A percentile compares a stretch with the other conserved stretches of the same genome.
Evolutionary conservation across 208 protist species (phyloP).

Genomic region (Acanthamoeba triangularis): DNA sequence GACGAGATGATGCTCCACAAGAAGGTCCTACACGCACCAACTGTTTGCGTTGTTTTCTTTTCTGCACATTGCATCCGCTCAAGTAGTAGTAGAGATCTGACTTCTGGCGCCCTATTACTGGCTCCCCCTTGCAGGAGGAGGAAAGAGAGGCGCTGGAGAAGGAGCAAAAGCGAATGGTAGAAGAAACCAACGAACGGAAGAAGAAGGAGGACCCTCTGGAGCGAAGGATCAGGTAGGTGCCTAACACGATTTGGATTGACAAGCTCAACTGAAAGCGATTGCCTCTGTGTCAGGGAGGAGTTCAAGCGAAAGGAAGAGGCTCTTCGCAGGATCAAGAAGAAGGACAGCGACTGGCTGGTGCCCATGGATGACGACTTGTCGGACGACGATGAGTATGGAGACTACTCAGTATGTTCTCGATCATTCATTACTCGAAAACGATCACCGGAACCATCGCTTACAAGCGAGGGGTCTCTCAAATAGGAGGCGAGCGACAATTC

Average conservation of each 20-base stretch:
- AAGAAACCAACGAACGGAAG: constrained; percentile 15
- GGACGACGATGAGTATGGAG: neutral
- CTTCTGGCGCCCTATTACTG: neutral
- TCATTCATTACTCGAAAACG: neutral
- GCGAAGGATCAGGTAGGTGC: constrained; percentile 8
- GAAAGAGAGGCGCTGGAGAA: constrained; percentile 17
- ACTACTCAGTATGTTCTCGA: neutral
- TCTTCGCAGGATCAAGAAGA: constrained; percentile 29
- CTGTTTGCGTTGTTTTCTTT: neutral
- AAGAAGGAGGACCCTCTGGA: constrained; percentile 22
- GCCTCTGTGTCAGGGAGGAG: neutral
- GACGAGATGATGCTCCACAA: constrained; percentile 67
- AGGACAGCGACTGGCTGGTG: constrained; percentile 58
- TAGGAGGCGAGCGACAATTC: neutral
- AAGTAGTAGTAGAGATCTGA: too few species aligned
- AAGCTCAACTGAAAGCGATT: neutral
- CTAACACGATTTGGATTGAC: neutral
- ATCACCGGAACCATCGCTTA: neutral
- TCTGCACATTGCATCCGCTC: neutral
- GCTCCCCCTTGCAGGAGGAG: neutral
- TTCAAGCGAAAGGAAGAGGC: constrained; percentile 62
- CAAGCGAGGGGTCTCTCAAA: neutral
- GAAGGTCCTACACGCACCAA: neutral
- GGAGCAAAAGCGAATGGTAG: constrained; percentile 22
- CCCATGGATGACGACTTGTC: neutral